Percentiles rank a stretch among this genome's conserved stretches.
phyloP scores from a whole-genome alignment of 257 asterid genomes.

The Petunia secreta region DNA sequence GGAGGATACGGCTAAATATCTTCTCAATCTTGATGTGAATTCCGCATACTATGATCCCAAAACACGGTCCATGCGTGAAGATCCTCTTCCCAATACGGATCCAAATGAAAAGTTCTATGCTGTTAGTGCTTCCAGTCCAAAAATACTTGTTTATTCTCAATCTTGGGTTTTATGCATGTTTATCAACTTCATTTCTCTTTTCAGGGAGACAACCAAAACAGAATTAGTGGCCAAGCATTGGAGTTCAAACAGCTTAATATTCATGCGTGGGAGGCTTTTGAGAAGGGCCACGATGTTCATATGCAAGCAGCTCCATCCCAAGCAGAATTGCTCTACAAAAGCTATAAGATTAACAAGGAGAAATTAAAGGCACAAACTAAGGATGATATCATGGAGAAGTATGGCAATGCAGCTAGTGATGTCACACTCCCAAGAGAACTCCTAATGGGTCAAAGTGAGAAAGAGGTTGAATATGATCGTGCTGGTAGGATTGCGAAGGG shows the following conservation, averaged over 20 bases:
- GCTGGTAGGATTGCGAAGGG: constrained; percentile 93
- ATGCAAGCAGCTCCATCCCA: constrained; percentile 98
- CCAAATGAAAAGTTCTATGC: constrained; percentile 86
- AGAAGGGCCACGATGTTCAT: constrained; percentile 90
- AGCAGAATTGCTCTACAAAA: constrained; percentile 83
- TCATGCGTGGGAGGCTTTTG: constrained; percentile 96
- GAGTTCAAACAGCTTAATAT: constrained; percentile 90
- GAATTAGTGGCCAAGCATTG: constrained; percentile 90
- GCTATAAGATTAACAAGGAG: constrained; percentile 70
- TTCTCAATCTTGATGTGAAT: constrained; percentile 84
- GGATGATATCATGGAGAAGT: constrained; percentile 81
- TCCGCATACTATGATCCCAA: constrained; percentile 94
- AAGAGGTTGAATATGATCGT: constrained; percentile 83
- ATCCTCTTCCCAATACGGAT: constrained; percentile 94
- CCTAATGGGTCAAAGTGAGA: constrained; percentile 85
- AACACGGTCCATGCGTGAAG: constrained; percentile 97
- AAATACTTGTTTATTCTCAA: not conserved
- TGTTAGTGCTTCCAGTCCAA: constrained; percentile 44
- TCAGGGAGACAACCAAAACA: constrained; percentile 80
- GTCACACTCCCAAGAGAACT: constrained; percentile 83
- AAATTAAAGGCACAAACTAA: constrained; percentile 72
- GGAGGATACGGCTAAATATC: constrained; percentile 92
- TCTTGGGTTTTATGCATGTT: not conserved
- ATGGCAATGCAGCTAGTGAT: constrained; percentile 89
- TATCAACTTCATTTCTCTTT: not conserved